Evolutionary conservation across 352 stramenopile species (phyloP).

Genomic region (Peronosclerospora sorghi): DNA sequence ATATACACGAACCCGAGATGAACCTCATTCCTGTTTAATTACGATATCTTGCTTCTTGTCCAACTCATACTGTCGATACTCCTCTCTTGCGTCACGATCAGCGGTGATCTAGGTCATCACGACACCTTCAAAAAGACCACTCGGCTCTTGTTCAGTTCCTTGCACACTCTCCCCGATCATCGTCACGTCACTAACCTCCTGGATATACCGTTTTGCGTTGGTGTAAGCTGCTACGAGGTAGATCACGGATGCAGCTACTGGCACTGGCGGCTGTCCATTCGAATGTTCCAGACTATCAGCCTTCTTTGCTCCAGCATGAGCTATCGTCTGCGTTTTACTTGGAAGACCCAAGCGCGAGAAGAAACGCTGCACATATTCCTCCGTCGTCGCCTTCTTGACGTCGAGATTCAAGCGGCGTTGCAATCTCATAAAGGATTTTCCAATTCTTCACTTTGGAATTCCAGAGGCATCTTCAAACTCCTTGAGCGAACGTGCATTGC

Average conservation of each 20-base stretch:
- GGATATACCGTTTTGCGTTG: constrained; percentile 62
- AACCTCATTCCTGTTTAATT: constrained; percentile 19
- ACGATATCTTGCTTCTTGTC: constrained; percentile 12
- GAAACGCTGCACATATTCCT: constrained; percentile 71
- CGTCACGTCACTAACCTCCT: constrained; percentile 74
- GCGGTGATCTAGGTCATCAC: constrained; percentile 33
- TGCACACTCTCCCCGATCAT: constrained; percentile 77
- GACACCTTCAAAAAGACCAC: constrained; percentile 69
- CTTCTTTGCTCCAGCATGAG: constrained; percentile 65
- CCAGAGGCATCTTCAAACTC: too few species aligned
- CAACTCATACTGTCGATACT: constrained; percentile 2
- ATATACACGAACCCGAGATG: constrained; percentile 45
- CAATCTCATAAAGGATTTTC: constrained; percentile 69
- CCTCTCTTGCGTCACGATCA: constrained; percentile 8
- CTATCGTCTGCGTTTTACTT: constrained; percentile 68
- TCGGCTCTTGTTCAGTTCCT: constrained; percentile 79
- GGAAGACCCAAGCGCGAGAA: constrained; percentile 61
- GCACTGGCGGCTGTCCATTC: constrained; percentile 56
- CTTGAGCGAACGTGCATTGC: too few species aligned
- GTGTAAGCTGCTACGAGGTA: constrained; percentile 79
- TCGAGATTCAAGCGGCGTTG: constrained; percentile 44
- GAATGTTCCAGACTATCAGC: constrained; percentile 54
- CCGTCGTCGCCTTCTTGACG: constrained; percentile 54
- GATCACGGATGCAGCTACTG: constrained; percentile 65
- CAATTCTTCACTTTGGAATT: constrained; percentile 60